A percentile compares a stretch with the other conserved stretches of the same genome.
phyloP scores from a whole-genome alignment of 345 rosid species.

The Rhodamnia argentea region DNA sequence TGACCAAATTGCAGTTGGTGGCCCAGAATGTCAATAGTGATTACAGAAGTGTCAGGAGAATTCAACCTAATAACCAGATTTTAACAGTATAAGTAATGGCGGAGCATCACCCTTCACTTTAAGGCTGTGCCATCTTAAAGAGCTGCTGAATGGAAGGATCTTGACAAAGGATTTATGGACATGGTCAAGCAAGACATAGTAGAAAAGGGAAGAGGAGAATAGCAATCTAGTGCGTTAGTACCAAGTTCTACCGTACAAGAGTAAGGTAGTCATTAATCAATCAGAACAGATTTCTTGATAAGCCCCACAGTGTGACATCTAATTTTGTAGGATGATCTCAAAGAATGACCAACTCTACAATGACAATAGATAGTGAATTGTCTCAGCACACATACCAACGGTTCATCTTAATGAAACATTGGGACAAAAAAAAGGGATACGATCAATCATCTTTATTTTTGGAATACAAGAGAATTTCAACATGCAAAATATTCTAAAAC shows the following conservation, averaged over 20 bases:
- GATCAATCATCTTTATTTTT: neutral
- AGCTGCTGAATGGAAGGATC: neutral
- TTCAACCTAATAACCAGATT: constrained; percentile 39
- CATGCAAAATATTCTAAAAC: neutral
- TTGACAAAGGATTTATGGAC: neutral
- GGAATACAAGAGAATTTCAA: neutral
- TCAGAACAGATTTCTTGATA: neutral
- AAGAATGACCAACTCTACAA: neutral
- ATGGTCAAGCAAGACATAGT: neutral
- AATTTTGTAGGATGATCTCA: neutral
- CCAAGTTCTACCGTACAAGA: neutral
- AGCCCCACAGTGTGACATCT: neutral
- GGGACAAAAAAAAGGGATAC: neutral
- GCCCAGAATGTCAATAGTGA: constrained; percentile 62
- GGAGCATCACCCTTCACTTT: neutral
- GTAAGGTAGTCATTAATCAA: neutral
- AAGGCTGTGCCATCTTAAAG: neutral
- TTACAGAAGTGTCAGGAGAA: constrained; percentile 62
- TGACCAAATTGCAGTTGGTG: constrained; percentile 73
- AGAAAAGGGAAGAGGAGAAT: neutral
- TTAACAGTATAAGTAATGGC: neutral
- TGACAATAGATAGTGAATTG: neutral
- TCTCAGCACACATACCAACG: neutral
- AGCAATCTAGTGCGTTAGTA: neutral
- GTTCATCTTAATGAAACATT: neutral